Base-by-base conservation (phyloP, 2,329 filamentous ascomycete species). In the Aspergillus fischeri region DNA sequence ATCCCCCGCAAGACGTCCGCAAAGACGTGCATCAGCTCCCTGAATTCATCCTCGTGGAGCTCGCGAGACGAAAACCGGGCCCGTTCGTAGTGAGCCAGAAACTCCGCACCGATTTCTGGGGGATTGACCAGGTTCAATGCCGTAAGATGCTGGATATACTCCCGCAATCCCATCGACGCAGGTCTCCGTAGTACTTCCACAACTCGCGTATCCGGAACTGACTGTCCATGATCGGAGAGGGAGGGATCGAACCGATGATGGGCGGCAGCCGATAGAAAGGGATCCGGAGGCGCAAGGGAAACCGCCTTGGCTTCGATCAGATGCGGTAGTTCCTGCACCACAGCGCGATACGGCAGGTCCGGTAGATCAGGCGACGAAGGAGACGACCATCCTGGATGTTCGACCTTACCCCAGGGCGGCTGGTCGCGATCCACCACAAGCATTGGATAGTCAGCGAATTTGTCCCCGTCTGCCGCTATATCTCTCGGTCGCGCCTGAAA, bases 231-330 rank as follows among this genome's bases (percentile, higher is more conserved):
- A 75, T 77, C 56, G 11, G 60, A 3, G 73, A 73, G 20, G 68
- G 66, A 38, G 38, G 55, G 58, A 21, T 60, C 64, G 60, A 70
- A 71, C 67, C 73, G 38, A 72, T 77, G 61, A 76, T 79, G 47
- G 14, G 32, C 32, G 5, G 32, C 32, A n/a, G 65, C 62, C 9
- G 69, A 41, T 25, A 60, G 66, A 3, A 75, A 72, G 3, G 81
- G 79, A 62, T 82, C 80, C 0, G 80, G 78, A 29, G 87, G 91
- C 0, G 89, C 91, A 41, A 96, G 82, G 0, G 90, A 92, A n/a
- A 97, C 85, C 1, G 92, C 93, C 72, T 93, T 93, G 9, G 91
- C 93, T 77, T 97, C 93, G 61, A 97, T 90, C 28, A 97, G 81
- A 69, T 95, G 88, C 1, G 92, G 91, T 25, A 99, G 80, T 73